A percentile compares a stretch with the other conserved stretches of the same genome.
These are phyloP conservation scores for Lunularia cruciata DNA, from an alignment of 225 moss, liverwort and hornwort genomes.

Conservation along the genomic window DNA sequence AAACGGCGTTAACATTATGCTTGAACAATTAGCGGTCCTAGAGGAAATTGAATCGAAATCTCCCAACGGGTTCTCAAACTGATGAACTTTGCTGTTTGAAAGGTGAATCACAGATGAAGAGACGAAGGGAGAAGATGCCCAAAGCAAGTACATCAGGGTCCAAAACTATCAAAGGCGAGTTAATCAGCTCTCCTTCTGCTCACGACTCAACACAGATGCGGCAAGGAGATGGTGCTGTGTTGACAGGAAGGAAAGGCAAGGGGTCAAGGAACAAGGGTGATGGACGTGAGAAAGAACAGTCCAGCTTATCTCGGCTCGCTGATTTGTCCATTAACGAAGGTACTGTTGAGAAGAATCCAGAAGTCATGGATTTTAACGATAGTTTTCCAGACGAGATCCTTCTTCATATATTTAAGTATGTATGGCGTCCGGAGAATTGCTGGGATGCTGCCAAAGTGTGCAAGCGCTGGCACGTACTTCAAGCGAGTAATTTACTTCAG, in stretches of 20 bases:
- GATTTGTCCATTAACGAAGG: slow-evolving; percentile 17
- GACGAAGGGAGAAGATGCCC: slow-evolving; percentile 1
- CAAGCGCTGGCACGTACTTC: slow-evolving; percentile 35
- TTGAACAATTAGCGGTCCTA: too few relatives aligned
- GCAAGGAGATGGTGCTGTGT: slow-evolving; percentile 19
- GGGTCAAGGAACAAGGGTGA: neutral
- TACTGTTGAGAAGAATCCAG: neutral
- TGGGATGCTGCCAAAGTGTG: slow-evolving; percentile 40
- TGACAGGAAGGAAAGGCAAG: neutral
- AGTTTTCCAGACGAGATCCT: slow-evolving; percentile 39
- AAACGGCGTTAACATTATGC: too few relatives aligned
- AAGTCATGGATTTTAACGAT: slow-evolving; percentile 27
- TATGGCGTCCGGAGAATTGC: slow-evolving; percentile 14
- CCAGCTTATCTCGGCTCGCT: slow-evolving; percentile 8
- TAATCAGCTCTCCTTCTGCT: neutral
- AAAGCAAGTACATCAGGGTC: neutral
- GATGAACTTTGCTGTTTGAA: neutral
- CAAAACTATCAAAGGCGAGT: slow-evolving; percentile 6
- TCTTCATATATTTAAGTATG: slow-evolving; percentile 19
- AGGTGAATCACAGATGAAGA: slow-evolving; percentile 30
- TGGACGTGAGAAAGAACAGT: neutral
- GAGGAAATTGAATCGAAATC: too few relatives aligned
- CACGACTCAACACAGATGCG: slow-evolving; percentile 1
- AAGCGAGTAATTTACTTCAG: slow-evolving; percentile 28
- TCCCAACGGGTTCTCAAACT: neutral